These are phyloP conservation scores for Fragosphaeria purpurea DNA, from an alignment of 2,329 filamentous ascomycete species.

Conservation along the genomic window DNA sequence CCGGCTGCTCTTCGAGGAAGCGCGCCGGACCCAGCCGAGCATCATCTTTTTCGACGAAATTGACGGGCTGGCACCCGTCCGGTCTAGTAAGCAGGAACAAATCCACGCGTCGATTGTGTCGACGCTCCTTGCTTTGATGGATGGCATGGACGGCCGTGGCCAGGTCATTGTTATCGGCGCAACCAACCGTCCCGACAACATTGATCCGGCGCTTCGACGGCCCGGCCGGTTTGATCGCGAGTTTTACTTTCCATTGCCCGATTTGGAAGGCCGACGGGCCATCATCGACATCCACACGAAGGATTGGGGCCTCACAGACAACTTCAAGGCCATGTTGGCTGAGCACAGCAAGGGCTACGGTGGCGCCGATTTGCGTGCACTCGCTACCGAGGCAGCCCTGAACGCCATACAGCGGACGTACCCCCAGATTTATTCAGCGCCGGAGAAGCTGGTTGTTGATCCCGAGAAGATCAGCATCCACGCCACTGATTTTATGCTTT, in stretches of 20 bases:
- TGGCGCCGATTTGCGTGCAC: conserved; percentile 83
- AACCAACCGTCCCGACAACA: conserved; percentile 94
- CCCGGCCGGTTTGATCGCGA: conserved; percentile 94
- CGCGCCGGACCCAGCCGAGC: conserved; percentile 87
- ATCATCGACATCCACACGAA: conserved; percentile 95
- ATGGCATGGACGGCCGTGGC: conserved; percentile 95
- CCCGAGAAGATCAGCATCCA: conserved; percentile 74
- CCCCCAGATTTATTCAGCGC: conserved; percentile 88
- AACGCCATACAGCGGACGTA: conserved; percentile 94
- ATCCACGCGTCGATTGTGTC: conserved; percentile 97
- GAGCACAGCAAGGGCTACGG: conserved; percentile 87
- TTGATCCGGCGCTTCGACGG: conserved; percentile 87
- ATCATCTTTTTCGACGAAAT: conserved; percentile 99
- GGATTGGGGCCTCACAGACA: conserved; percentile 73
- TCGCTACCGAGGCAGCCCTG: conserved; percentile 91
- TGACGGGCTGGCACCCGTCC: conserved; percentile 87
- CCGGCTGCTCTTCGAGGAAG: conserved; percentile 87
- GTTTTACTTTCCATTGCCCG: conserved; percentile 93
- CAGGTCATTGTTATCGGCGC: conserved; percentile 98
- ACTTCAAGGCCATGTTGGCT: conserved; percentile 75
- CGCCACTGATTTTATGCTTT: conserved; percentile 94
- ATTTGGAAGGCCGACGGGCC: conserved; percentile 64
- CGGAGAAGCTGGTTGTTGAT: conserved; percentile 82
- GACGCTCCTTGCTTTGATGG: conserved; percentile 87
- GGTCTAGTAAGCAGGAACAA: conserved; percentile 97